These are phyloP conservation scores for Suillus subaureus DNA, from an alignment of 768 basidiomycete genomes.

Conservation along the genomic window DNA sequence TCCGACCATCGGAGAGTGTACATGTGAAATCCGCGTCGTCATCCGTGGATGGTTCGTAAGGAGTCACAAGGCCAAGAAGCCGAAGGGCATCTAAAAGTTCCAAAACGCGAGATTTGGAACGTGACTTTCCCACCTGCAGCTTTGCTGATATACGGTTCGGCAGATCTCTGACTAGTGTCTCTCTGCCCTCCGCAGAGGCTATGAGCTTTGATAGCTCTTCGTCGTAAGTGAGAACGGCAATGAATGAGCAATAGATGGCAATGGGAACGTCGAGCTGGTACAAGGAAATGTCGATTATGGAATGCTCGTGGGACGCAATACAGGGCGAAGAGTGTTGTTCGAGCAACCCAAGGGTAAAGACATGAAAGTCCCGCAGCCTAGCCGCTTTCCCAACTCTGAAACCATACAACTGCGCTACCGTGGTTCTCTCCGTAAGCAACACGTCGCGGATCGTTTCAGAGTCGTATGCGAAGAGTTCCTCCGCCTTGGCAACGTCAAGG, in stretches of 20 bases:
- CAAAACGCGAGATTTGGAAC: conserved; percentile 59
- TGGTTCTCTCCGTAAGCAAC: conserved; percentile 69
- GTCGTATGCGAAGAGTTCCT: conserved; percentile 56
- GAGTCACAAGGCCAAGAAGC: conserved; percentile 58
- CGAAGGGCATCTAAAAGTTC: conserved; percentile 64
- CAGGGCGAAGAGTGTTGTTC: conserved; percentile 41
- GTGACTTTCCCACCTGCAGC: conserved; percentile 61
- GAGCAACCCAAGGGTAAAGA: conserved; percentile 52
- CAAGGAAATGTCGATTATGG: conserved; percentile 61
- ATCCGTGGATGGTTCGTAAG: conserved; percentile 51
- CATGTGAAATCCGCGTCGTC: conserved; percentile 49
- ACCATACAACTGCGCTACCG: conserved; percentile 75
- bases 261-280: conserved; percentile 69
- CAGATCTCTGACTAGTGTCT: conserved; percentile 54
- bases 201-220: conserved; percentile 60
- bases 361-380: conserved; percentile 66
- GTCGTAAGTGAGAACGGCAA: conserved; percentile 57
- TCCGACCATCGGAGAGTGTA: conserved; percentile 42
- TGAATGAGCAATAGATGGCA: conserved; percentile 62
- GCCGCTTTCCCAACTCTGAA: conserved; percentile 68
- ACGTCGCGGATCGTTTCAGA: conserved; percentile 58
- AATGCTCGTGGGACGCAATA: conserved; percentile 53
- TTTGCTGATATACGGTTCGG: conserved; percentile 50
- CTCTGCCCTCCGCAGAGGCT: conserved; percentile 46
- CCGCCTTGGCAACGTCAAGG: conserved; percentile 45